Base-by-base conservation (phyloP, 192 early-diverging fungal genomes). In the Rhizoclosmatium globosum region DNA sequence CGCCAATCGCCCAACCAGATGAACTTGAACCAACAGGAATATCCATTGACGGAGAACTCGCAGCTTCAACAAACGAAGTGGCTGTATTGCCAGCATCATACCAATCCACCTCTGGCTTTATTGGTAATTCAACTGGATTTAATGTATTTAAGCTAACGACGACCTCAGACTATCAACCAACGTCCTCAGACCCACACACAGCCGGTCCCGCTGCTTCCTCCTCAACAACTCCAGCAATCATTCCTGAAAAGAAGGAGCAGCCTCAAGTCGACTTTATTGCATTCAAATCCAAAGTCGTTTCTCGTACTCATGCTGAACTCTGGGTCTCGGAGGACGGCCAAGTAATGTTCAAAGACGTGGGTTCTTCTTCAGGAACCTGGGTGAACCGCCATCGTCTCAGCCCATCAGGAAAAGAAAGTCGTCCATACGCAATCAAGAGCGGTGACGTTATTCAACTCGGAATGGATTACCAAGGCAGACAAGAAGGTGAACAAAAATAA, bases 361-460 rank as follows among this genome's bases (percentile, higher is more conserved):
- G 95, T 74, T 94, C 92, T 13, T 97, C 95, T 2, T 97, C 96
- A 17, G 97, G 97, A 31, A 99, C 96, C 17, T 98, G 98, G 81
- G 87, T 99, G 61, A 99, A 99, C 85, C 91, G 95, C 75, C 86
- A 94, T 68, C 89, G 97, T 21, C 87, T 99, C n/a, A 91, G 89
- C n/a, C 91, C 95, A 19, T 91, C 94, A 21, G 90, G 90, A 17
- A 89, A 92, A 53, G 94, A 94, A 80, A 93, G 92, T 57, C 81
- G 89, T 41, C 90, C 95, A 1, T 92, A 92, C 64, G 85, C 82
- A 47, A 81, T 99, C 74, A 92, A 94, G 68, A 92, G 95, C 85
- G 95, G 95, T 6, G 98, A 99, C 83, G 88, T 99, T 38, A 86
- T 99, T 65, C 97, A 99, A 87, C 88, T 99, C 41, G 98, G 98